Base-by-base conservation (phyloP, 177 flowering plant species). In the Vitis hybrid region DNA sequence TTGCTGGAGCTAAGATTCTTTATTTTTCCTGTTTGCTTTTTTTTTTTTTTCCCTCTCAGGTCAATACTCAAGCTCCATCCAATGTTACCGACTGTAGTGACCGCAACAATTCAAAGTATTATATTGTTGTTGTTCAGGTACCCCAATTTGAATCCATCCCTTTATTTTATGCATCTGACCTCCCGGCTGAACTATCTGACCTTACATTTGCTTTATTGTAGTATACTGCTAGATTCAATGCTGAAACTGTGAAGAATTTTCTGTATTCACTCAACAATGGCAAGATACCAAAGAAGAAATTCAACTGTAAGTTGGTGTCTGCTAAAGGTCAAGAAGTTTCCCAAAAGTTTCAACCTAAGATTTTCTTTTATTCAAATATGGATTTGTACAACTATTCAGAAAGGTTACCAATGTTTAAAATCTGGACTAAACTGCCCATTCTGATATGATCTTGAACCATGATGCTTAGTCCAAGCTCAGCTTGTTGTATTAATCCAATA, bases 71-170 rank as follows among this genome's bases (percentile, higher is more conserved):
- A 75, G 99, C 98, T 57, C 90, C 72, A 52, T 80, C 91, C 2
- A 73, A 80, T 76, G 77, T 96, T 8, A 80, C 80, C 62, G 99
- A 96, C 75, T 96, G 98, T 67, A 93, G 90, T 64, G 84, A 93
- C 76, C 87, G 81, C 62, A 89, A 86, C 70, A 83, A 91, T 80
- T 96, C 98, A 55, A 96, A 96, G 81, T 95, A 90, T 74, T 93
- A 96, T 65, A 76, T 96, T 66, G 97, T 96, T 62, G 94, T 96
- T 17, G 90, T 96, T 75, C 98, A 96, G 99, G 99, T 93, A 74
- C 59, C 26, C 51, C 62, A 60, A 39, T 56, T 32, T 67, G 56
- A 67, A 34, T 19, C 15, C 34, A 61, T 52, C 18, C 18, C 51
- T 49, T 34, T 15, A 1, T n/a, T 18, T 4, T 72, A 4, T 70